phyloP scores from a whole-genome alignment of 306 rosid genomes.

The Cyclanthera cordifolia region DNA sequence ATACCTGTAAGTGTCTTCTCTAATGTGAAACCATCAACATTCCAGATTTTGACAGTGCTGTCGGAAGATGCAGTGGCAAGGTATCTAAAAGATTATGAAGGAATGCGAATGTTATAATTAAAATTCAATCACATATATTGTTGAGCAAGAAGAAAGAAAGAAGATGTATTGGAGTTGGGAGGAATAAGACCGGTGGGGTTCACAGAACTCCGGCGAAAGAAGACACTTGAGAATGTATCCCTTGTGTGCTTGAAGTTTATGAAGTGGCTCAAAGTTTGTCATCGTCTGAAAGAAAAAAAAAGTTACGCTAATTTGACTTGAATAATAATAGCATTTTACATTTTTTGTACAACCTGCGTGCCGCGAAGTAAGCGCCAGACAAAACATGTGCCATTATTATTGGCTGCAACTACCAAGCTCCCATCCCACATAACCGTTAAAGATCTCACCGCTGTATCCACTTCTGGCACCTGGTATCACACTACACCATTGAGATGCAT shows the following conservation, averaged over 20 bases:
- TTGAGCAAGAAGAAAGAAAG: neutral
- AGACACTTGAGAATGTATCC: conserved; percentile 96
- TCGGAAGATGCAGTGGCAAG: conserved; percentile 97
- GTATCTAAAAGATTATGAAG: conserved; percentile 39
- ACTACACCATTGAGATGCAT: conserved; percentile 16
- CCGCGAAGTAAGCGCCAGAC: conserved; percentile 97
- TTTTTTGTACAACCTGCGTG: conserved; percentile 54
- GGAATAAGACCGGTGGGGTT: conserved; percentile 68
- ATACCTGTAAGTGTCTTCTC: conserved; percentile 85
- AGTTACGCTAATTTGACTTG: neutral
- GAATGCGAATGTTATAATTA: conserved; percentile 9
- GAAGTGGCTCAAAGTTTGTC: conserved; percentile 98
- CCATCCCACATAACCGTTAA: conserved; percentile 99
- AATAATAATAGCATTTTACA: neutral
- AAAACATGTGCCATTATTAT: conserved; percentile 91
- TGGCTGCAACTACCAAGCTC: conserved; percentile 96
- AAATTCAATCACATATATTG: neutral
- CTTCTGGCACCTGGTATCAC: conserved; percentile 83
- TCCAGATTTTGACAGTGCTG: conserved; percentile 92
- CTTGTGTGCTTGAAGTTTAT: conserved; percentile 92
- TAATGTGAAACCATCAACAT: conserved; percentile 89
- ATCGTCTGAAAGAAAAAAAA: conserved; percentile 55
- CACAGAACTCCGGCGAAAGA: conserved; percentile 92
- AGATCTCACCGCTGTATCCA: conserved; percentile 95
- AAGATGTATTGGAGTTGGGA: neutral